Evolutionary conservation across 257 asterid species (phyloP).

Genomic region (Solanum piurae): DNA sequence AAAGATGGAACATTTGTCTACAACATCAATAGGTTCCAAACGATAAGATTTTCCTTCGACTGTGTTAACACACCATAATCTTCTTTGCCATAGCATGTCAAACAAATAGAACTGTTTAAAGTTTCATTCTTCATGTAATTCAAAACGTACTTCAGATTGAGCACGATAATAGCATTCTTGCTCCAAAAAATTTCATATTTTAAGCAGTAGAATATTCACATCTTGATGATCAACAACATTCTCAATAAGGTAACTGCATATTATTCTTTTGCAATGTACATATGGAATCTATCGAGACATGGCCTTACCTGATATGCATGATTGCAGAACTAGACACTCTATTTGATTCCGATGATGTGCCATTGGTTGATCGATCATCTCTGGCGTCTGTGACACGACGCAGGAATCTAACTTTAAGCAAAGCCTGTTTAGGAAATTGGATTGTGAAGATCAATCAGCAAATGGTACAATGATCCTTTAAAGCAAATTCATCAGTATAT

Average conservation of each 20-base stretch:
- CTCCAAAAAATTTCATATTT: not conserved
- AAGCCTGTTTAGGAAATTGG: not conserved
- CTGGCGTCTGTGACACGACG: constrained; percentile 4
- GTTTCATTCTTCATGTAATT: not conserved
- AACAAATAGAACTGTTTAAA: not conserved
- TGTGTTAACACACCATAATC: not conserved
- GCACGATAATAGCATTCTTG: not conserved
- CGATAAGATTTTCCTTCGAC: not conserved
- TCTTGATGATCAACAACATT: not conserved
- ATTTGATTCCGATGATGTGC: constrained; percentile 16
- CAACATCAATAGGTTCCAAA: not conserved
- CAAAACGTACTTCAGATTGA: not conserved
- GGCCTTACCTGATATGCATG: constrained; percentile 27
- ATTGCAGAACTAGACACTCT: constrained; percentile 19
- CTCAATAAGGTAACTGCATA: not conserved
- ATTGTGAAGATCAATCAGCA: not conserved
- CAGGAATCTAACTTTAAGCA: constrained; percentile 1
- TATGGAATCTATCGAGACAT: not conserved
- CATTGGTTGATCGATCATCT: constrained; percentile 14
- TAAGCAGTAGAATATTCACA: not conserved
- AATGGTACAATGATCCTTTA: not conserved
- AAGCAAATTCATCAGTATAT: not conserved
- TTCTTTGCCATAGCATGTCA: not conserved
- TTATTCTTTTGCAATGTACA: not conserved
- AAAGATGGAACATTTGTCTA: not conserved